phyloP scores from a whole-genome alignment of 148 eudicot genomes.

The Camellia lanceoleosa region DNA sequence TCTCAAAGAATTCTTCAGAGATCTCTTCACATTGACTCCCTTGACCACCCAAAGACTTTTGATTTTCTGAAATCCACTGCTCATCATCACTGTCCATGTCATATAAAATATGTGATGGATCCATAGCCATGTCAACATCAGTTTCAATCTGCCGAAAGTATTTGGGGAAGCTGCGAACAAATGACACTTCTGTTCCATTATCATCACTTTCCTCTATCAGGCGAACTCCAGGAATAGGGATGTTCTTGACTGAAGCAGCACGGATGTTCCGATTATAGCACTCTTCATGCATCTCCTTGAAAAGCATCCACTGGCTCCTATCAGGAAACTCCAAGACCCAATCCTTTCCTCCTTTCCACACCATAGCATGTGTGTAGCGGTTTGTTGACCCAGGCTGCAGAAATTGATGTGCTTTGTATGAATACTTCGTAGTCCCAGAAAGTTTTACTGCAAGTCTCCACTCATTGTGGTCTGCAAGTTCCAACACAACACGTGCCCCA shows the following conservation, averaged over 20 bases:
- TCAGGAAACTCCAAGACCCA: constrained; percentile 90
- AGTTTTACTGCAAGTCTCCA: constrained; percentile 78
- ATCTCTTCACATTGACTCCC: constrained; percentile 36
- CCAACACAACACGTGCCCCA: constrained; percentile 75
- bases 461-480: constrained; percentile 65
- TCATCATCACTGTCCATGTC: constrained; percentile 99
- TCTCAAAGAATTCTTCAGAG: constrained; percentile 75
- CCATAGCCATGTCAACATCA: constrained; percentile 83
- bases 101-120: constrained; percentile 65
- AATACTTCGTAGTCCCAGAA: constrained; percentile 58
- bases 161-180: constrained; percentile 45
- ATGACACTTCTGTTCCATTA: constrained; percentile 46
- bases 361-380: constrained; percentile 95
- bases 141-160: constrained; percentile 68
- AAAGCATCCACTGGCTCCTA: constrained; percentile 76
- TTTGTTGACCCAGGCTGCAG: constrained; percentile 81
- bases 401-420: constrained; percentile 68
- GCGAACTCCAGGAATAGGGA: constrained; percentile 94
- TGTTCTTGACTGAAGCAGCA: constrained; percentile 90
- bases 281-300: constrained; percentile 96
- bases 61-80: constrained; percentile 49
- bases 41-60: constrained; percentile 17
- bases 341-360: constrained; percentile 98
- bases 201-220: constrained; percentile 65
- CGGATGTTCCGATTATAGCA: constrained; percentile 84